Conservation (phyloP, 2,329 filamentous ascomycete genomes). For the Penicillium paneum region DNA sequence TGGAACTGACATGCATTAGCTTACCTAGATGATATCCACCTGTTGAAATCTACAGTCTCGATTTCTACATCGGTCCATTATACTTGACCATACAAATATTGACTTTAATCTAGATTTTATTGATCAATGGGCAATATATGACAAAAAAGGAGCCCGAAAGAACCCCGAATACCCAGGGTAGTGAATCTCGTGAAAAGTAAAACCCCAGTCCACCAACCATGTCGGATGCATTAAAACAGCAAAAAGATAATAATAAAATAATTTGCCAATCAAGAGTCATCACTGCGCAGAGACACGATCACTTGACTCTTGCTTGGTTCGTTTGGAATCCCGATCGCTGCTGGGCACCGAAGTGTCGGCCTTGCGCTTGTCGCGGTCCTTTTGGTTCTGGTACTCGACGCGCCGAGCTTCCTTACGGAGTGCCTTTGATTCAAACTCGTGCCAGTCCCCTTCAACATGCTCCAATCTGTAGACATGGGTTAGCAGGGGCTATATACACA, state of each 20-base stretch:
- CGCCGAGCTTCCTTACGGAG: constrained; percentile 70
- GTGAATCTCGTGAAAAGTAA: constrained; percentile 12
- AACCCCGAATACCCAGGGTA: constrained; percentile 2
- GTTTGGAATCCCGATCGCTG: constrained; percentile 43
- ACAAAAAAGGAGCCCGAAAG: constrained; percentile 15
- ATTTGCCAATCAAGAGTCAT: background rate
- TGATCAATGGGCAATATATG: constrained; percentile 16
- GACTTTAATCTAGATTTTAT: background rate
- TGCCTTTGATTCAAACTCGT: constrained; percentile 97
- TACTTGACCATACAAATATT: background rate
- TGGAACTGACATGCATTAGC: background rate
- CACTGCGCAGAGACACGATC: constrained; percentile 10
- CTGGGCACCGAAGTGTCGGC: constrained; percentile 33
- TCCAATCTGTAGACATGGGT: constrained; percentile 58
- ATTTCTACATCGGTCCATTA: background rate
- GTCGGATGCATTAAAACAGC: constrained; percentile 10
- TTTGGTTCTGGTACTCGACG: constrained; percentile 46
- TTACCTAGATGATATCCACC: background rate
- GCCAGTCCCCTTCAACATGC: constrained; percentile 88
- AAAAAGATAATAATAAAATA: background rate
- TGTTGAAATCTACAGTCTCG: background rate
- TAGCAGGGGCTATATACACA: background rate
- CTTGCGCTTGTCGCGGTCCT: constrained; percentile 48
- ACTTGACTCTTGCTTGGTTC: constrained; percentile 31
- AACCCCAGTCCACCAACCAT: constrained; percentile 16